These are phyloP conservation scores for Scheffersomyces lignicola DNA, from an alignment of 1,139 yeast genomes.

Conservation along the genomic window DNA sequence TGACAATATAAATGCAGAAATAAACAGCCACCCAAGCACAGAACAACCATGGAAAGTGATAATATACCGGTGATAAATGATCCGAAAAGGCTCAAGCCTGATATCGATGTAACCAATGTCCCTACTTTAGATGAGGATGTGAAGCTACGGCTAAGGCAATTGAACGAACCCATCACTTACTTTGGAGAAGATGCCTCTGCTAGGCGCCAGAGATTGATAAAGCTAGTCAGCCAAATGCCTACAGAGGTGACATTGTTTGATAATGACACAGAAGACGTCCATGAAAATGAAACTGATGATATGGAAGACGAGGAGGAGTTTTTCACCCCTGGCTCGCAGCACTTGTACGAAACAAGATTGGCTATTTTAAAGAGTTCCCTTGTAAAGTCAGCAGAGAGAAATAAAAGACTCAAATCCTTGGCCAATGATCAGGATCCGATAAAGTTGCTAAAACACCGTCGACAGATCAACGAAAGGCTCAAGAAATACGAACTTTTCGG, in stretches of 20 bases:
- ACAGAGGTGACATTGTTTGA: slow-evolving; percentile 11
- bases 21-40: background rate
- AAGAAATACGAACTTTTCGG: slow-evolving; percentile 52
- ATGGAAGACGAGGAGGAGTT: slow-evolving; percentile 53
- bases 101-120: slow-evolving; percentile 22
- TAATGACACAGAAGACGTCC: slow-evolving; percentile 16
- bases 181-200: slow-evolving; percentile 64
- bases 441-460: slow-evolving; percentile 40
- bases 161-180: slow-evolving; percentile 60
- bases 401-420: slow-evolving; percentile 22
- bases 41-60: slow-evolving; percentile 23
- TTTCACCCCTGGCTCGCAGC: slow-evolving; percentile 74
- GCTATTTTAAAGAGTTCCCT: slow-evolving; percentile 55
- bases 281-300: slow-evolving; percentile 24
- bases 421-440: slow-evolving; percentile 25
- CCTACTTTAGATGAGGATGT: slow-evolving; percentile 72
- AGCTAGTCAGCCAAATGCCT: slow-evolving; percentile 20
- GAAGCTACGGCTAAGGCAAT: slow-evolving; percentile 40
- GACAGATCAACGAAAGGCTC: slow-evolving; percentile 42
- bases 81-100: slow-evolving; percentile 6
- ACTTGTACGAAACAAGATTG: slow-evolving; percentile 55
- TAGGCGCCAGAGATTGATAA: slow-evolving; percentile 56
- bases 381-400: slow-evolving; percentile 41
- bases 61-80: slow-evolving; percentile 28
- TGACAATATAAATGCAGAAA: too few species aligned